These are phyloP conservation scores for Verticillium longisporum DNA, from an alignment of 2,329 filamentous ascomycete genomes.

Conservation along the genomic window DNA sequence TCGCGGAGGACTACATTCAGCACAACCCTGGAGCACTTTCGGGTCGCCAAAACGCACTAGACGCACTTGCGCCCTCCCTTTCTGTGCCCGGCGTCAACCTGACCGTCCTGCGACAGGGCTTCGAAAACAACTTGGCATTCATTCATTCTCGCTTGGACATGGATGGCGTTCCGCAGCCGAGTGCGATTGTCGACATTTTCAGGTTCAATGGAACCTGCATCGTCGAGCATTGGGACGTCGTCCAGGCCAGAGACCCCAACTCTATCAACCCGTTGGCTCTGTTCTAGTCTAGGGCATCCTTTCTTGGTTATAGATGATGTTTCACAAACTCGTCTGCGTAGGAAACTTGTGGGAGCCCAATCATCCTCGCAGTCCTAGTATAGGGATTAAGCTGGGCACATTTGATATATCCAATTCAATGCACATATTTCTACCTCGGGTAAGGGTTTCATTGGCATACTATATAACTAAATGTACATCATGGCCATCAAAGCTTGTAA, in stretches of 20 bases:
- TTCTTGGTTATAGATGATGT: too few species aligned
- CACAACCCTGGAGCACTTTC: slow-evolving; percentile 9
- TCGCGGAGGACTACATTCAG: slow-evolving; percentile 9
- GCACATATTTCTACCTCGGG: too few species aligned
- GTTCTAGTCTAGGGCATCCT: too few species aligned
- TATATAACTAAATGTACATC: too few species aligned
- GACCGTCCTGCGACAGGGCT: slow-evolving; percentile 2
- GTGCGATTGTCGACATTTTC: slow-evolving; percentile 8
- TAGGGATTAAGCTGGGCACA: too few species aligned
- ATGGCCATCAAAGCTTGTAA: too few species aligned
- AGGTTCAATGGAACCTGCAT: slow-evolving; percentile 11
- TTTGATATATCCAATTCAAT: too few species aligned
- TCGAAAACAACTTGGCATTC: slow-evolving; percentile 4
- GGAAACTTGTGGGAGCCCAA: too few species aligned
- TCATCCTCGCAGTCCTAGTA: too few species aligned
- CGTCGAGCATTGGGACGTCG: slow-evolving; percentile 11
- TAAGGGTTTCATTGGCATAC: too few species aligned
- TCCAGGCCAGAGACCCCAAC: slow-evolving; percentile 3
- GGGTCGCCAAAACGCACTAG: slow-evolving; percentile 3
- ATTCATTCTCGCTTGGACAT: slow-evolving; percentile 7
- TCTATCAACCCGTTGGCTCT: slow-evolving; percentile 5
- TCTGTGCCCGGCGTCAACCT: not conserved
- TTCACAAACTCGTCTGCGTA: too few species aligned
- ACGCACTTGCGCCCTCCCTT: slow-evolving; percentile 1
- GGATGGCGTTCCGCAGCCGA: not conserved